Percentiles rank a stretch among this genome's conserved stretches.
Conservation (phyloP, 257 asterid species). For the Salvia rosmarinus region DNA sequence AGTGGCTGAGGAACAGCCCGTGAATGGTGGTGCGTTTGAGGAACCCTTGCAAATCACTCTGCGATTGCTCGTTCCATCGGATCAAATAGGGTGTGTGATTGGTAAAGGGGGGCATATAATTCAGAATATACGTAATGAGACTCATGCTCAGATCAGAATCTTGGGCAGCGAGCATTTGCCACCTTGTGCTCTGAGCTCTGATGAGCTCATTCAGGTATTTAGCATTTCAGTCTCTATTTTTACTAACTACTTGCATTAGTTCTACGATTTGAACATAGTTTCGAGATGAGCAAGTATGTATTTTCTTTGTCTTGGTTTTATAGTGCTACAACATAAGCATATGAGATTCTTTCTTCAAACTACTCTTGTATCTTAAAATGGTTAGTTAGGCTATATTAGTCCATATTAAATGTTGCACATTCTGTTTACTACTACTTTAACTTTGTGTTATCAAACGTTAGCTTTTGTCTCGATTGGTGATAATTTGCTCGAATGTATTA, state of each 20-base stretch:
- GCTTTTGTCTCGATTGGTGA: conserved; percentile 16
- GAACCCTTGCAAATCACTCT: conserved; percentile 54
- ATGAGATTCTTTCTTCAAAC: too few species aligned
- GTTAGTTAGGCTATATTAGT: conserved; percentile 1
- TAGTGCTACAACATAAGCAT: neutral
- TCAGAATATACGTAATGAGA: conserved; percentile 52
- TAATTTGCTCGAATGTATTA: conserved; percentile 37
- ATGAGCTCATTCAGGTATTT: conserved; percentile 83
- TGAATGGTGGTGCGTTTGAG: conserved; percentile 56
- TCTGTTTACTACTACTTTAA: neutral
- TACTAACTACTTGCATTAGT: conserved; percentile 22
- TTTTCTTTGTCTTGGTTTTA: conserved; percentile 12
- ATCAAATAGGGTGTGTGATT: conserved; percentile 60
- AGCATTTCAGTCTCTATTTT: neutral
- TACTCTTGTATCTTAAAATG: conserved; percentile 22
- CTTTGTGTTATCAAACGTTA: conserved; percentile 22
- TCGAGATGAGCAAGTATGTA: neutral
- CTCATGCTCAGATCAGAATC: conserved; percentile 79
- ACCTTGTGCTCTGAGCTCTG: conserved; percentile 85
- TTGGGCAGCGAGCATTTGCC: conserved; percentile 84
- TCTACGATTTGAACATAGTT: neutral
- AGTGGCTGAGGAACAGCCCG: conserved; percentile 63
- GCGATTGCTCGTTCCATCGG: conserved; percentile 57
- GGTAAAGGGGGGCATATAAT: conserved; percentile 63
- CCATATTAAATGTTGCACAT: conserved; percentile 1